Evolutionary conservation across 1,139 yeast genomes (phyloP).

Genomic region (Hemisphaericaspora subhashii): DNA sequence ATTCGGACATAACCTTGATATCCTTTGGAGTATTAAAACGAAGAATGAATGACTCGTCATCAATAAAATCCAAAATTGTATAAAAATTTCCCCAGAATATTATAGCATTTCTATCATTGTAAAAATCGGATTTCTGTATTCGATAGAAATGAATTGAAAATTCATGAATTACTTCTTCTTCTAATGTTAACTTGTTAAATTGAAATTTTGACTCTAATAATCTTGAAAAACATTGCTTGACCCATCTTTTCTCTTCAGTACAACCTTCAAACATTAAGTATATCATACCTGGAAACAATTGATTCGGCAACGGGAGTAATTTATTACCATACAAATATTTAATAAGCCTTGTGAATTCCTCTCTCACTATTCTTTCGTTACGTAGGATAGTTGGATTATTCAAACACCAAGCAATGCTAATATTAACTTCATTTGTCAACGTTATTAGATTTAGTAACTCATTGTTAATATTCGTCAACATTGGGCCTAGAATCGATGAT

Average conservation of each 20-base stretch:
- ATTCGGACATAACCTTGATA: constrained; percentile 40
- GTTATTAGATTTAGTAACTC: not conserved
- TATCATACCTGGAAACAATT: constrained; percentile 48
- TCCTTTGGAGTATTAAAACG: constrained; percentile 45
- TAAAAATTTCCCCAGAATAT: constrained; percentile 54
- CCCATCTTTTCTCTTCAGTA: constrained; percentile 38
- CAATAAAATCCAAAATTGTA: constrained; percentile 41
- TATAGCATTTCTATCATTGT: constrained; percentile 41
- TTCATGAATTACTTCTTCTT: constrained; percentile 51
- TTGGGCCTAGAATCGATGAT: constrained; percentile 16
- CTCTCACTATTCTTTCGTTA: constrained; percentile 23
- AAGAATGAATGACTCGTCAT: constrained; percentile 37
- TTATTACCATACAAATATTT: constrained; percentile 21
- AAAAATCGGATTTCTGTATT: constrained; percentile 53
- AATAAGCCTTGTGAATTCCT: constrained; percentile 24
- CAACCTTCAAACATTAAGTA: constrained; percentile 55
- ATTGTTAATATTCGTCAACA: constrained; percentile 4
- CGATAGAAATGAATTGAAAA: constrained; percentile 49
- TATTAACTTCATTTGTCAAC: not conserved
- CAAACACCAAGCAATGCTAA: constrained; percentile 13
- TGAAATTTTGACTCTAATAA: constrained; percentile 6
- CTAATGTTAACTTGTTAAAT: constrained; percentile 17
- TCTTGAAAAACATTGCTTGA: constrained; percentile 18
- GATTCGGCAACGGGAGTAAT: constrained; percentile 12
- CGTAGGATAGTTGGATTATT: constrained; percentile 46